Percentiles rank a stretch among this genome's conserved stretches.
Evolutionary conservation across 441 rosid species (phyloP).

Genomic region (Omphalea diandra): DNA sequence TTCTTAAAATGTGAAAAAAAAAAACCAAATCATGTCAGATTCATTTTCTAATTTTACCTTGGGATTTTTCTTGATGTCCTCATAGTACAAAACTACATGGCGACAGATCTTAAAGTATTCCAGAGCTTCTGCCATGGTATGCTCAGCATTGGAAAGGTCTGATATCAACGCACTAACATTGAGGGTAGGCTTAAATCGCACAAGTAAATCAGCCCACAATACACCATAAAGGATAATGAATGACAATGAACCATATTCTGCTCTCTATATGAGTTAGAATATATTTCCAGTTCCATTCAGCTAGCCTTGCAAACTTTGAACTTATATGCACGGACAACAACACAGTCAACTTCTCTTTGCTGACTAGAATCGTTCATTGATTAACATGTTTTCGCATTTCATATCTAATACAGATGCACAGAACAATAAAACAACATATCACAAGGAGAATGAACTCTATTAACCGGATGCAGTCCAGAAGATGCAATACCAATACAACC

Average conservation of each 20-base stretch:
- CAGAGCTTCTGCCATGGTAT: not conserved
- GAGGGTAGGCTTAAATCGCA: slow-evolving; percentile 1
- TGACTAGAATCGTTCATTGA: not conserved
- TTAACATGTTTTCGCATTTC: too few relatives aligned
- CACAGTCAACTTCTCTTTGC: not conserved
- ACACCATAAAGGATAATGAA: not conserved
- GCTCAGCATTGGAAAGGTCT: not conserved
- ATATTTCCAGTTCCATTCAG: not conserved
- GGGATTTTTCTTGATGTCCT: slow-evolving; percentile 4
- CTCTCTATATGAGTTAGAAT: not conserved
- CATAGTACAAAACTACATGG: not conserved
- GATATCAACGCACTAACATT: slow-evolving; percentile 5
- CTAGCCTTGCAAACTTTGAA: not conserved
- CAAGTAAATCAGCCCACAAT: slow-evolving; percentile 12
- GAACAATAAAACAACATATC: too few relatives aligned
- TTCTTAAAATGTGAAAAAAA: not conserved
- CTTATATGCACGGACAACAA: too few relatives aligned
- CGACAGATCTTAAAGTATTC: not conserved
- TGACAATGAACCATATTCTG: not conserved
- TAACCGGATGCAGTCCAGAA: too few relatives aligned
- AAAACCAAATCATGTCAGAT: not conserved
- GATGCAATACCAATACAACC: too few relatives aligned
- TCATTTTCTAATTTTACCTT: slow-evolving; percentile 1
- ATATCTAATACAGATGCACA: too few relatives aligned
- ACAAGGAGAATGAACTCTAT: too few relatives aligned